Evolutionary conservation across 345 rosid genomes (phyloP), one percentile per base, ranked within the genome.

Genomic region (Cardamine resedifolia): DNA sequence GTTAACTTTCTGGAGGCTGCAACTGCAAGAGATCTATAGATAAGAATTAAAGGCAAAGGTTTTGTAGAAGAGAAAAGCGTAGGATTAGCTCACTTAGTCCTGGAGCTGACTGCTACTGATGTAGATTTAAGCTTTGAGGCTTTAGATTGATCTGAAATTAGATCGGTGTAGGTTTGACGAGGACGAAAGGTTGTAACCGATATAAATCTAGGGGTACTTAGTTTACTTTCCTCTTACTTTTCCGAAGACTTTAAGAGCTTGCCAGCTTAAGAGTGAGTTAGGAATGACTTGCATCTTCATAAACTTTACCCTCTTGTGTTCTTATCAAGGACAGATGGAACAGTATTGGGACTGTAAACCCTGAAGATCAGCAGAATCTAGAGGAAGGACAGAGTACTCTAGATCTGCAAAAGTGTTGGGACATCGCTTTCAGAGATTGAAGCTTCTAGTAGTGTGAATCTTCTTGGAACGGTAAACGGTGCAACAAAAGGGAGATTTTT

Each of bases 1-100:
- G 23, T 30, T 33, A 51, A 49, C 27, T n/a, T 39, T 75, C 49
- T 51, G 68, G 68, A 47, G 41, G 51, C 58, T 64, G 65, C 70
- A 14, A 55, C 58, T 64, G 65, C 70, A 14, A 55, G 51, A 53
- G 58, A 75, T 18, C 64, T 31, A 1, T 52, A 48, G 51, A 36
- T 57, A 44, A 27, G 65, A 65, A 69, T 24, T 3, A 31, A 31
- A 75, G 64, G 26, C 18, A 41, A 68, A 60, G 63, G n/a, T 52
- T 23, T 44, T 44, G 19, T 52, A 61, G 74, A 33, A 43, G 21
- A 60, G 19, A 34, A 31, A 62, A n/a, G 11, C 34, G 20, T 45
- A 36, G 59, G 27, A 75, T 33, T 27, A 33, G 52, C 31, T 52
- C 24, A 34, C 58, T 75, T 61, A 23, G 53, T 19, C 58, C 14